Conservation (phyloP, 768 basidiomycete genomes). For the Tulasnella sp. region DNA sequence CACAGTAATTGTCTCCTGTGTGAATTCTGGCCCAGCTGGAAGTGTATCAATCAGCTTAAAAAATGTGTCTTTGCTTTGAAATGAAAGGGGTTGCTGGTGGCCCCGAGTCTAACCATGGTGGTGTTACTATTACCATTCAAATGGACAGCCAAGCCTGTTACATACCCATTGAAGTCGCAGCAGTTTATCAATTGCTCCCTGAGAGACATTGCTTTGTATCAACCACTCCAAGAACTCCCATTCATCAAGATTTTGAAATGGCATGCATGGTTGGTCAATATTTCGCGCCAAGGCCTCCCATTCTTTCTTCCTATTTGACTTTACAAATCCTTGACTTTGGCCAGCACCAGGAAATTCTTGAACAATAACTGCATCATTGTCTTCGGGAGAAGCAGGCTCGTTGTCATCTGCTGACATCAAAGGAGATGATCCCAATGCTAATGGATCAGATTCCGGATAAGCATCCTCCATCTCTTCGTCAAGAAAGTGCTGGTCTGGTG, state of each 20-base stretch:
- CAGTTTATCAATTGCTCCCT: background rate
- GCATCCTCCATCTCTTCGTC: too few species aligned
- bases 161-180: background rate
- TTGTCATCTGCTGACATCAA: too few species aligned
- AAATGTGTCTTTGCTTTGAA: background rate
- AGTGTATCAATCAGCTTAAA: conserved; percentile 5
- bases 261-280: background rate
- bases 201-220: background rate
- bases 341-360: too few species aligned
- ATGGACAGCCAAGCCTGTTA: background rate
- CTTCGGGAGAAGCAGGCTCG: too few species aligned
- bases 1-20: background rate
- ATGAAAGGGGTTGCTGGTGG: background rate
- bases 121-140: background rate
- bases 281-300: too few species aligned
- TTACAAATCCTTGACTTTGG: too few species aligned
- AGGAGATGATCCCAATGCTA: too few species aligned
- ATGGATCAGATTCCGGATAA: too few species aligned
- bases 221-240: conserved; percentile 6
- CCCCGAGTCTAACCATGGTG: background rate
- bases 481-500: too few species aligned
- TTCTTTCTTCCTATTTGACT: too few species aligned
- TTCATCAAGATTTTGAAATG: background rate
- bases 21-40: background rate
- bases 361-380: too few species aligned